Percentiles rank a stretch among this genome's conserved stretches.
Conservation (phyloP, 768 basidiomycete species). For the Peribolospora kevripleyi region DNA sequence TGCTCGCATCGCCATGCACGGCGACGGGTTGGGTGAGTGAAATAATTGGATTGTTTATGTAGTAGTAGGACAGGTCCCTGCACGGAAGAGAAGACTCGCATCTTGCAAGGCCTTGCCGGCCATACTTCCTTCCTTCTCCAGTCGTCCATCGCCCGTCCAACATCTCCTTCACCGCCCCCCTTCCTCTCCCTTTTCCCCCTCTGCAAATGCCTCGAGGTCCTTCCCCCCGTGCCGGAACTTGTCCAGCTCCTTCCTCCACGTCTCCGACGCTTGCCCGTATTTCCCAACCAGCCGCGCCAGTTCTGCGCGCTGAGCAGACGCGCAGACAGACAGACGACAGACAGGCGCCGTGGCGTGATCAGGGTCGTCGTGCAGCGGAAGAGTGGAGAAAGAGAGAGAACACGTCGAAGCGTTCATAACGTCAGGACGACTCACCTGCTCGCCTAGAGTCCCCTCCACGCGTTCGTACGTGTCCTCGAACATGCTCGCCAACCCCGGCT, state of each 20-base stretch:
- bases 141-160: no score
- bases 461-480: slow-evolving; percentile 64
- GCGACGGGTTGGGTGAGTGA: no score
- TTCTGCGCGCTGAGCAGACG: slow-evolving; percentile 62
- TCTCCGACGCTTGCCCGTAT: slow-evolving; percentile 66
- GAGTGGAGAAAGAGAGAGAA: not conserved
- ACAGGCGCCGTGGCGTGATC: not conserved
- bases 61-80: no score
- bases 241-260: slow-evolving; percentile 54
- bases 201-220: slow-evolving; percentile 16
- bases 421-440: slow-evolving; percentile 43
- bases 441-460: slow-evolving; percentile 40
- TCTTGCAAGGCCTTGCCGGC: no score
- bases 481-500: slow-evolving; percentile 47
- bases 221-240: slow-evolving; percentile 28
- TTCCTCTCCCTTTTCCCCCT: slow-evolving; percentile 8
- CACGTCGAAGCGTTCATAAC: not conserved
- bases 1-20: no score
- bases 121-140: no score
- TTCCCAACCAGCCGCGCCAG: slow-evolving; percentile 48
- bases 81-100: no score
- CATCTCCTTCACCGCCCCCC: no score
- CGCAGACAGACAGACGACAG: not conserved
- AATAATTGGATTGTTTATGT: no score
- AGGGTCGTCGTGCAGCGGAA: not conserved